Percentiles rank a stretch among this genome's conserved stretches.
Evolutionary conservation across 495 filamentous ascomycete species (phyloP).

Genomic region (Xylaria telfairii): DNA sequence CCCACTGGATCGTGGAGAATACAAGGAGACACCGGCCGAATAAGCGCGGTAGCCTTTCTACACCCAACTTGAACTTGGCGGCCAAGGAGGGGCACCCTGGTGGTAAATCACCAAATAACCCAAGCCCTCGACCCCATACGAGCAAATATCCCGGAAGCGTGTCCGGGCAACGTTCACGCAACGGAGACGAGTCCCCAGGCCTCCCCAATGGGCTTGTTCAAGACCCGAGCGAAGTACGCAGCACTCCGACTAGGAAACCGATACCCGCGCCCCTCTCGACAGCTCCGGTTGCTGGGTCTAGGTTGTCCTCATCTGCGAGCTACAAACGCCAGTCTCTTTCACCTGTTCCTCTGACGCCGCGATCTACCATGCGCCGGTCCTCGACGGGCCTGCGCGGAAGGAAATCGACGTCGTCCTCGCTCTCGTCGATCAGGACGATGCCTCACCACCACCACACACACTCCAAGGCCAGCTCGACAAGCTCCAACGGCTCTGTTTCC

Average conservation of each 20-base stretch:
- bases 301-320: slow-evolving; percentile 57
- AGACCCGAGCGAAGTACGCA: slow-evolving; percentile 13
- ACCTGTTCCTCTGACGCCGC: slow-evolving; percentile 85
- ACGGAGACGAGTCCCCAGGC: slow-evolving; percentile 30
- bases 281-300: slow-evolving; percentile 54
- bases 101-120: slow-evolving; percentile 51
- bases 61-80: slow-evolving; percentile 61
- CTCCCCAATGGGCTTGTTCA: slow-evolving; percentile 34
- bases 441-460: slow-evolving; percentile 93
- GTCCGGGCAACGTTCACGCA: slow-evolving; percentile 26
- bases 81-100: slow-evolving; percentile 46
- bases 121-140: slow-evolving; percentile 59
- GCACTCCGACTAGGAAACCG: slow-evolving; percentile 32
- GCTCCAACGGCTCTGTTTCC: slow-evolving; percentile 76
- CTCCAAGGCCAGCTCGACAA: slow-evolving; percentile 93
- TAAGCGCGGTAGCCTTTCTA: slow-evolving; percentile 60
- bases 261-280: slow-evolving; percentile 40
- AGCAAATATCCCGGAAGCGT: slow-evolving; percentile 52
- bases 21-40: slow-evolving; percentile 50
- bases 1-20: slow-evolving; percentile 58
- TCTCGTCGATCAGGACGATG: slow-evolving; percentile 90
- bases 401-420: slow-evolving; percentile 95
- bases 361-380: slow-evolving; percentile 78
- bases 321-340: slow-evolving; percentile 86
- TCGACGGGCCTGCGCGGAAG: slow-evolving; percentile 79